Percentiles rank a stretch among this genome's conserved stretches.
These are phyloP conservation scores for Stellera chamaejasme DNA, from an alignment of 345 rosid species.

Conservation along the genomic window DNA sequence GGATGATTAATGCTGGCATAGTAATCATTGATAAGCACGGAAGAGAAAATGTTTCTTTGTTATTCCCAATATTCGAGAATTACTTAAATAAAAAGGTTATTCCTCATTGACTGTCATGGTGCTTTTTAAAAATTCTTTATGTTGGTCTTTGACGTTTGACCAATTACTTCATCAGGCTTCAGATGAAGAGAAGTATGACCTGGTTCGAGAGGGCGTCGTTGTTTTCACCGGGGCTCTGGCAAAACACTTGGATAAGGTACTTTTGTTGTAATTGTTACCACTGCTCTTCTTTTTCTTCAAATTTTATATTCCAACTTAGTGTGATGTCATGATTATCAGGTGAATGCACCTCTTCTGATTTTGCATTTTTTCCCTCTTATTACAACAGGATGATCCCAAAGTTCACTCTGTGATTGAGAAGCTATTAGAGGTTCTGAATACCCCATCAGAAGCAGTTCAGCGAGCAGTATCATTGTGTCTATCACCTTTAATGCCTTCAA, in stretches of 20 bases:
- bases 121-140: neutral
- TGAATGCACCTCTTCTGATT: neutral
- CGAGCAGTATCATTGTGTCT: conserved; percentile 89
- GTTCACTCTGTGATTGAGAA: conserved; percentile 88
- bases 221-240: conserved; percentile 96
- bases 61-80: conserved; percentile 95
- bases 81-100: conserved; percentile 86
- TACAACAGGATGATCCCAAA: conserved; percentile 87
- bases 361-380: conserved; percentile 3
- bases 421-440: conserved; percentile 89
- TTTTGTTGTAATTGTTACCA: conserved; percentile 2
- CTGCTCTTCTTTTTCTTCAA: conserved; percentile 5
- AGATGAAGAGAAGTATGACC: conserved; percentile 87
- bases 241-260: conserved; percentile 79
- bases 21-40: conserved; percentile 94
- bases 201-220: conserved; percentile 98
- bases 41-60: conserved; percentile 73
- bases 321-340: neutral
- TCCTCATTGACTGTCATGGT: conserved; percentile 11
- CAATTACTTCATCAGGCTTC: conserved; percentile 44
- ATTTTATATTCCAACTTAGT: conserved; percentile 6
- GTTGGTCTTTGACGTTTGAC: conserved; percentile 5
- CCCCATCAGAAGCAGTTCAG: conserved; percentile 99
- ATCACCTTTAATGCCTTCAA: conserved; percentile 81
- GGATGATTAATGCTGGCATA: conserved; percentile 96